These are phyloP conservation scores for Geranium incanum DNA, from an alignment of 441 rosid species.

Conservation along the genomic window DNA sequence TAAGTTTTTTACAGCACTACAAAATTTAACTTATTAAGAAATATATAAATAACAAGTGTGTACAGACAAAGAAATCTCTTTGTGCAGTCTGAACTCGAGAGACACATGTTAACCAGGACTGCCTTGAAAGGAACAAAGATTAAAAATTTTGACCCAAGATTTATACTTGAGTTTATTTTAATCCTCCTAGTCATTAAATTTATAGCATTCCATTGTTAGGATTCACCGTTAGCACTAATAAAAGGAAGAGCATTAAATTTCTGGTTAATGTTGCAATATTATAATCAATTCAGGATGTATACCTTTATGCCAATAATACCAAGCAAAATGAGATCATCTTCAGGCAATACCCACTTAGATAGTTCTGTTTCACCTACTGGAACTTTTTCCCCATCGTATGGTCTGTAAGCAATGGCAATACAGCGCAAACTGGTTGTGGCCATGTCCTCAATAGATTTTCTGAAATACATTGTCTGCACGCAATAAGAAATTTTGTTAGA, in stretches of 20 bases:
- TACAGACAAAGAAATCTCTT: not conserved
- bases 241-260: not conserved
- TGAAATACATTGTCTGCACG: conserved; percentile 46
- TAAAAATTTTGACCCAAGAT: not conserved
- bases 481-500: not conserved
- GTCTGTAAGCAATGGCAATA: conserved; percentile 85
- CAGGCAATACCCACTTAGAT: conserved; percentile 75
- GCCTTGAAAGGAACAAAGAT: not conserved
- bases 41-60: not conserved
- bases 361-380: conserved; percentile 62
- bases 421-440: conserved; percentile 86
- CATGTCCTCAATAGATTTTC: conserved; percentile 80
- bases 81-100: not conserved
- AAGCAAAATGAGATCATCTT: conserved; percentile 76
- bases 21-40: not conserved
- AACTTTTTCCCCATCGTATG: conserved; percentile 47
- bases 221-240: not conserved
- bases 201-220: not conserved
- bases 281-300: conserved; percentile 9
- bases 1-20: no score
- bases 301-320: conserved; percentile 98
- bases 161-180: not conserved
- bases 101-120: not conserved
- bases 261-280: not conserved
- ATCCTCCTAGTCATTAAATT: not conserved